Percentiles rank a stretch among this genome's conserved stretches.
phyloP scores from a whole-genome alignment of 805 yeast genomes.

The Lipomyces yamadae region DNA sequence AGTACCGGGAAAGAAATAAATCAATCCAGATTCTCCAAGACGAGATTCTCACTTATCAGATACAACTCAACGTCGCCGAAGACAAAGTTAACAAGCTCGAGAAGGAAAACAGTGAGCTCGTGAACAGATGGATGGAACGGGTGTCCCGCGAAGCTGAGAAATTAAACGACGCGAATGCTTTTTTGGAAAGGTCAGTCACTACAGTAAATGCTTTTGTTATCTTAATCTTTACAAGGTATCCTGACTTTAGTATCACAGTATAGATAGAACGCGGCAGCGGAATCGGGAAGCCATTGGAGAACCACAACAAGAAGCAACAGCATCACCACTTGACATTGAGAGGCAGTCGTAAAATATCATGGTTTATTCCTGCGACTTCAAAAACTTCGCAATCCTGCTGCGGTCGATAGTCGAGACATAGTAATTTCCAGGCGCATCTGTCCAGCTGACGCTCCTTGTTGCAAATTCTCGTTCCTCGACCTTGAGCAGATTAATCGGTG shows the following conservation, averaged over 20 bases:
- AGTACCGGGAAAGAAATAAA: slow-evolving; percentile 53
- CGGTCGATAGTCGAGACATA: slow-evolving; percentile 71
- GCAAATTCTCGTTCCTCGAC: slow-evolving; percentile 69
- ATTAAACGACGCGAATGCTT: slow-evolving; percentile 56
- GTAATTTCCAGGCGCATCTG: slow-evolving; percentile 74
- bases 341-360: background rate
- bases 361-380: slow-evolving; percentile 12
- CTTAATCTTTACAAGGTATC: background rate
- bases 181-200: slow-evolving; percentile 39
- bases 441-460: slow-evolving; percentile 85
- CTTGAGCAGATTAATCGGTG: slow-evolving; percentile 65
- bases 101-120: slow-evolving; percentile 56
- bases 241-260: slow-evolving; percentile 11
- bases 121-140: slow-evolving; percentile 63
- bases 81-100: slow-evolving; percentile 48
- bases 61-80: slow-evolving; percentile 59
- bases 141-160: slow-evolving; percentile 64
- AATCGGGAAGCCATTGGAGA: slow-evolving; percentile 16
- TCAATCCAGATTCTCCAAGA: slow-evolving; percentile 67
- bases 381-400: slow-evolving; percentile 36
- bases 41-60: slow-evolving; percentile 63
- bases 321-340: background rate
- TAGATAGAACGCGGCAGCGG: slow-evolving; percentile 25
- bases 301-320: background rate
- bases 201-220: slow-evolving; percentile 6